Base-by-base conservation (phyloP, 2,329 filamentous ascomycete genomes). In the Ophiostoma montium region DNA sequence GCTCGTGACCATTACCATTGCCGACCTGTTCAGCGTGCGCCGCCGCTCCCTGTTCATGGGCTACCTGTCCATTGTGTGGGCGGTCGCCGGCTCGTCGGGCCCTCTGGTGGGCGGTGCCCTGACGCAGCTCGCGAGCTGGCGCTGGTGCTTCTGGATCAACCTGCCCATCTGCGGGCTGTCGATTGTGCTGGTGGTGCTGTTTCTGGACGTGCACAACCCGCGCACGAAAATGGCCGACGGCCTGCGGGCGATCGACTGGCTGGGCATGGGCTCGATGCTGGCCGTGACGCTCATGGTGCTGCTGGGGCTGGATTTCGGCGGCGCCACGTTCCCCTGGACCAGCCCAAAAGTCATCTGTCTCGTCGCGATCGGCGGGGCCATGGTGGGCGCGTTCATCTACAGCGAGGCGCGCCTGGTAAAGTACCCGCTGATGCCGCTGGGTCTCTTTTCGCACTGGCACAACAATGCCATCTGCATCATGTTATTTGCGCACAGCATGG, bases 241-340 rank as follows among this genome's bases (percentile, higher is more conserved):
- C 1, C 62, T 85, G 10, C 74, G 74, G 51, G 75, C 75, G 0
- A 65, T 76, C n/a, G 73, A 77, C 57, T 77, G 73, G 72, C 50
- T 63, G 6, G 83, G 83, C 1, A 76, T 72, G 3, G 49, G 80
- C 4, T 65, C 72, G 1, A 74, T 86, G 53, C 67, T 82, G 15
- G 75, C 73, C 23, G 74, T 71, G 5, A 75, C 75, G 0, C 60
- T 84, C 38, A 80, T 84, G 75, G 63, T 84, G 8, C 70, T 84
- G 2, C 67, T 84, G 5, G 81, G 78, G 1, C 70, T 86, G 30
- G 75, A 84, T 53, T 50, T 56, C 19, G 53, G 44, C 5, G 81
- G 67, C 59, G 7, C 67, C 68, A 3, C 56, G 3, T 67, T 71
- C 49, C 76, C 78, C 0, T 82, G 78, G 78, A 62, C 63, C 52